These are phyloP conservation scores for Mantamonas sphyraenae DNA, from an alignment of 78 protist genomes.

Conservation along the genomic window DNA sequence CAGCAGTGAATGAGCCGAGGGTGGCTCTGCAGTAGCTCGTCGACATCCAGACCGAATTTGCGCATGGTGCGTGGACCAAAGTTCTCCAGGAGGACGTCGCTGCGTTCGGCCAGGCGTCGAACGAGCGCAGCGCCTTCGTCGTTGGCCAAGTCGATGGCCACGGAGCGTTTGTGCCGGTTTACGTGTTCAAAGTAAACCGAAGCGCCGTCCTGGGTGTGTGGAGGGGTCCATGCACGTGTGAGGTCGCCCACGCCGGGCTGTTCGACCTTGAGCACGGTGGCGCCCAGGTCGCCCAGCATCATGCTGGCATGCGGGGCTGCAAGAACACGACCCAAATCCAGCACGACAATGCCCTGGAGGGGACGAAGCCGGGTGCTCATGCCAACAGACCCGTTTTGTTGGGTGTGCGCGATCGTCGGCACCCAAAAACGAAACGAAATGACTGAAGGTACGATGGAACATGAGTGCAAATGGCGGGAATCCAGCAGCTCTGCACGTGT, in stretches of 20 bases:
- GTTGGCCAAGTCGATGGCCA: background rate
- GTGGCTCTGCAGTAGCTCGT: conserved; percentile 4
- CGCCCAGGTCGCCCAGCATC: conserved; percentile 36
- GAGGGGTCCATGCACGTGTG: conserved; percentile 54
- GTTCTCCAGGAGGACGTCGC: conserved; percentile 47
- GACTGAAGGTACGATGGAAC: too few relatives aligned
- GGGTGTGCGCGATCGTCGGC: too few relatives aligned
- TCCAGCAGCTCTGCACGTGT: too few relatives aligned
- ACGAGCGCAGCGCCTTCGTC: background rate
- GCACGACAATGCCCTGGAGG: background rate
- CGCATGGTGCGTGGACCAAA: conserved; percentile 30
- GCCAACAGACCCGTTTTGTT: too few relatives aligned
- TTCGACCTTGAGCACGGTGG: conserved; percentile 49
- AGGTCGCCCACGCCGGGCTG: conserved; percentile 36
- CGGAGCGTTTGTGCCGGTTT: too few relatives aligned
- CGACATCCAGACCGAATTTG: conserved; percentile 30
- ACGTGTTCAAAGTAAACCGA: too few relatives aligned
- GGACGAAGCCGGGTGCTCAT: too few relatives aligned
- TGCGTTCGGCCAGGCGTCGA: background rate
- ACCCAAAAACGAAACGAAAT: too few relatives aligned
- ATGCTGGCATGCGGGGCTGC: background rate
- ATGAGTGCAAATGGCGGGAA: too few relatives aligned
- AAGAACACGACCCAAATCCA: conserved; percentile 3
- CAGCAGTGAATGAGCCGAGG: conserved; percentile 6
- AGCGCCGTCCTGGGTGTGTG: conserved; percentile 18